Base-by-base conservation (phyloP, 2,329 filamentous ascomycete genomes). In the Fusarium sp. region DNA sequence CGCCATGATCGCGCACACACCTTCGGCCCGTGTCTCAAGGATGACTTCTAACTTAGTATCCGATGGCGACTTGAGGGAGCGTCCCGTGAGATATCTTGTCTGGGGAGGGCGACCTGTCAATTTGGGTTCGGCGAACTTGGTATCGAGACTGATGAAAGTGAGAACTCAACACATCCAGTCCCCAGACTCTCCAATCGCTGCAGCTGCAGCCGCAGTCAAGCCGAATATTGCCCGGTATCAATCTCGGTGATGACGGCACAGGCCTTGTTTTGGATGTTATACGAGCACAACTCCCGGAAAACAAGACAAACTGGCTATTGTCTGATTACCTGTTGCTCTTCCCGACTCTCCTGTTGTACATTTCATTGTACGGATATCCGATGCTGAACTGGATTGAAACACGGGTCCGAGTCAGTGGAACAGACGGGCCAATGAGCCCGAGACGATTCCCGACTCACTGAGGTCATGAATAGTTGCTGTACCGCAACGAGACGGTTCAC, bases 21-120 rank as follows among this genome's bases (percentile, higher is more conserved):
- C 35, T 65, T 65, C 59, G 63, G 60, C 64, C 68, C 71, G 71
- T 65, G 65, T 67, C 56, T 69, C 52, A 65, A 59, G n/a, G 61
- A 50, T 40, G 56, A 50, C 35, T 45, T 60, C 52, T 25, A 30
- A 30, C 27, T 30, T 30, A 38, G 68, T 57, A 59, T 45, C 50
- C 58, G 40, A 47, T 45, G 33, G 50, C 50, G n/a, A 60, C 63
- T 45, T 32, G 27, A n/a, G 38, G 50, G 60, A 60, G 37, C 30
- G 27, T 35, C 25, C 20, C 15, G 33, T 32, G 35, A 52, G 25
- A 30, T 30, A 20, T 52, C 17, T 52, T 10, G 27, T 11, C 27
- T n/a, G 27, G 47, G 27, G 47, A 52, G 27, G 47, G 47, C 47
- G 6, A 11, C 25, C 25, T 52, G 47, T 32, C 47, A 50, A 30